These are phyloP conservation scores for Actinomucor elegans DNA, from an alignment of 371 early-diverging fungal species.

Conservation along the genomic window DNA sequence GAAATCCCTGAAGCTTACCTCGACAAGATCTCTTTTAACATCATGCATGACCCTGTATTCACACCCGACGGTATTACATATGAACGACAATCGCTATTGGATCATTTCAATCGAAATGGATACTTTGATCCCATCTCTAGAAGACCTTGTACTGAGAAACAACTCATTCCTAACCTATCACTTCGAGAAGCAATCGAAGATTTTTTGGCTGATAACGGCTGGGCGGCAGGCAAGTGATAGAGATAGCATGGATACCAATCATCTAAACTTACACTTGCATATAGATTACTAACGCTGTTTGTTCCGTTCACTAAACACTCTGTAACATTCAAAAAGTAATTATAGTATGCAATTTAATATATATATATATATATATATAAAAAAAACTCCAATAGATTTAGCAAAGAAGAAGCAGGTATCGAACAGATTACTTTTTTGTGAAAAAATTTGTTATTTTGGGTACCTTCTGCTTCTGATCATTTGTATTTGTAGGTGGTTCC, in stretches of 20 bases:
- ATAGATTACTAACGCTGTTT: too few relatives aligned
- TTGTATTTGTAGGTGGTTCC: too few relatives aligned
- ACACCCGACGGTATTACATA: conserved; percentile 65
- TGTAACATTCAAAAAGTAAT: too few relatives aligned
- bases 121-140: conserved; percentile 77
- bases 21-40: conserved; percentile 52
- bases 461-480: too few relatives aligned
- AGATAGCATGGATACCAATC: too few relatives aligned
- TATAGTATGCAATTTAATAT: too few relatives aligned
- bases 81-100: conserved; percentile 69
- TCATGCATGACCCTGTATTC: conserved; percentile 54
- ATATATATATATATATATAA: too few relatives aligned
- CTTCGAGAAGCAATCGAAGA: conserved; percentile 70
- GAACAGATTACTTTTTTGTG: neutral
- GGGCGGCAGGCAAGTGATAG: conserved; percentile 61
- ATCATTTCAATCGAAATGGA: conserved; percentile 72
- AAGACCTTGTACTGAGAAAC: conserved; percentile 60
- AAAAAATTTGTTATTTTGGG: conserved; percentile 9
- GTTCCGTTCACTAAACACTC: too few relatives aligned
- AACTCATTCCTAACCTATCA: conserved; percentile 72
- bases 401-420: neutral
- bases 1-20: conserved; percentile 52
- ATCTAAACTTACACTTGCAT: too few relatives aligned
- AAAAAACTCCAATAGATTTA: too few relatives aligned
- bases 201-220: conserved; percentile 60